Evolutionary conservation across 805 yeast species (phyloP).

Genomic region (Candida ficus): DNA sequence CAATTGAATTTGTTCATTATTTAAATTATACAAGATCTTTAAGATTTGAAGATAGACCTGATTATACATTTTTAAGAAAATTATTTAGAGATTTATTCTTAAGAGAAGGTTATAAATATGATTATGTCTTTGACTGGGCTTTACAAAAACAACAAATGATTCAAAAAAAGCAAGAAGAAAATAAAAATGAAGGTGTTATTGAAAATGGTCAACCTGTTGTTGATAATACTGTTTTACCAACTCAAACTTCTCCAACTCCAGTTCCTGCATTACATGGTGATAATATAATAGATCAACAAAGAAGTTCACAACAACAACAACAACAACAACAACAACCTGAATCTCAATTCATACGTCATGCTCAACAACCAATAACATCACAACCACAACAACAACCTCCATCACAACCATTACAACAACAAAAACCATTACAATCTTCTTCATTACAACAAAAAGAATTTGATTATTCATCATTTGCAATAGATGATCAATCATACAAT

Average conservation of each 20-base stretch:
- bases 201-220: neutral
- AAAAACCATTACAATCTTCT: no score
- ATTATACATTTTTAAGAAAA: constrained; percentile 82
- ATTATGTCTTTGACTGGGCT: constrained; percentile 96
- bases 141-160: constrained; percentile 68
- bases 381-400: no score
- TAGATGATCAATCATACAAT: no score
- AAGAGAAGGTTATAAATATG: constrained; percentile 85
- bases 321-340: constrained; percentile 11
- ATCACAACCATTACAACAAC: no score
- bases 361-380: constrained; percentile 2
- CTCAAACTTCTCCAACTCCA: neutral
- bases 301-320: neutral
- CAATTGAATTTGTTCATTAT: constrained; percentile 80
- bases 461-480: no score
- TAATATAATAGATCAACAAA: neutral
- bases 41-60: constrained; percentile 95
- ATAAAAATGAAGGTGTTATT: constrained; percentile 1
- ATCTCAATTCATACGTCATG: no score
- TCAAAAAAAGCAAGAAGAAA: constrained; percentile 10
- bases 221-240: neutral
- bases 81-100: constrained; percentile 84
- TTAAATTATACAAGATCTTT: constrained; percentile 84
- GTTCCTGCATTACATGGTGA: neutral
- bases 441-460: no score